Evolutionary conservation across 805 yeast genomes (phyloP).

Genomic region (Cyberlindnera maclurae): DNA sequence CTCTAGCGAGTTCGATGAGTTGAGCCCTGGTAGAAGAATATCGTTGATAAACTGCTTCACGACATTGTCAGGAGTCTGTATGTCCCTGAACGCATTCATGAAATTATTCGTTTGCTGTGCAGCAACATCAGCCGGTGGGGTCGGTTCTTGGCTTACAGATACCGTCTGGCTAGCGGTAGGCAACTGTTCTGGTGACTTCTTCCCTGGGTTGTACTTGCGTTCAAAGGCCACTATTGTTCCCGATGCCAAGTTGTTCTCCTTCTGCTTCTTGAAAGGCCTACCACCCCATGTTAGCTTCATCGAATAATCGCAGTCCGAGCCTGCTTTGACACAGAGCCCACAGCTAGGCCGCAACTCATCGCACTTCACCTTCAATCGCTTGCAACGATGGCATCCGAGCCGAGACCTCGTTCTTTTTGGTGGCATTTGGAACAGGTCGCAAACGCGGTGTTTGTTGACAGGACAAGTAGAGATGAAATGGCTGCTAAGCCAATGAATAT

Average conservation of each 20-base stretch:
- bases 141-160: not conserved
- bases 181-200: not conserved
- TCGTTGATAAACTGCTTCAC: constrained; percentile 14
- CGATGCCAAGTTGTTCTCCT: constrained; percentile 20
- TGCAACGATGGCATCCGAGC: constrained; percentile 57
- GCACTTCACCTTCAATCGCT: constrained; percentile 58
- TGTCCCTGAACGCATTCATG: constrained; percentile 10
- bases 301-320: constrained; percentile 52
- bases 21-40: constrained; percentile 11
- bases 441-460: too few relatives aligned
- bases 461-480: too few relatives aligned
- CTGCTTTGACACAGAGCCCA: constrained; percentile 42
- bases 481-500: too few relatives aligned
- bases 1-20: not conserved
- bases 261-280: constrained; percentile 46
- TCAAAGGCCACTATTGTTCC: constrained; percentile 16
- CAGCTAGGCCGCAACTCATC: constrained; percentile 63
- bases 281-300: constrained; percentile 71
- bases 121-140: not conserved
- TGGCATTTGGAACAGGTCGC: too few relatives aligned
- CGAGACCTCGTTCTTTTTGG: constrained; percentile 38
- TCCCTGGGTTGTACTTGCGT: constrained; percentile 9
- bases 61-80: constrained; percentile 11
- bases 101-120: not conserved
- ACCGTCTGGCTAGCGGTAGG: not conserved